These are phyloP conservation scores for Podaxis pistillaris DNA, from an alignment of 768 basidiomycete genomes.

Conservation along the genomic window DNA sequence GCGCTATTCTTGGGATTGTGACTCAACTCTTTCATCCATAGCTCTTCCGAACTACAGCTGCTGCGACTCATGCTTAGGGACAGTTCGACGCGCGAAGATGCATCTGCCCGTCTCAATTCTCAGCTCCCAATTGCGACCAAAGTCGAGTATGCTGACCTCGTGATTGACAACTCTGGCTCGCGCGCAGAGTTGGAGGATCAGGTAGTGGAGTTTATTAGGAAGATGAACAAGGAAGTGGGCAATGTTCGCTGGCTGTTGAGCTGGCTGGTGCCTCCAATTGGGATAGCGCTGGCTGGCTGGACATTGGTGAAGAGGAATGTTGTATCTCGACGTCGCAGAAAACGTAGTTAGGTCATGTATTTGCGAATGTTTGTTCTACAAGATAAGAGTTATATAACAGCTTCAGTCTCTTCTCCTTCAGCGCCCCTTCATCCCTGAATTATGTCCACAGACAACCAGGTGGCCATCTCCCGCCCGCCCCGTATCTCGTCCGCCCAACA, in stretches of 20 bases:
- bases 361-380: constrained; percentile 1
- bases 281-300: constrained; percentile 27
- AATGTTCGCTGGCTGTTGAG: constrained; percentile 54
- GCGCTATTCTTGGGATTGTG: neutral
- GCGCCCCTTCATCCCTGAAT: neutral
- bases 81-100: constrained; percentile 60
- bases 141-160: constrained; percentile 77
- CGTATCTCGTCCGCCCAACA: neutral
- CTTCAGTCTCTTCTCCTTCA: neutral
- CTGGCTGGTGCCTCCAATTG: constrained; percentile 59
- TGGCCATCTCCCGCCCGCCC: neutral
- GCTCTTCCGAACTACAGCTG: constrained; percentile 82
- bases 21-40: constrained; percentile 25
- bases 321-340: neutral
- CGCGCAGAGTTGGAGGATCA: constrained; percentile 59
- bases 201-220: constrained; percentile 46
- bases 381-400: neutral
- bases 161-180: constrained; percentile 88
- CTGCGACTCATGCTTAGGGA: constrained; percentile 81
- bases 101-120: constrained; percentile 69
- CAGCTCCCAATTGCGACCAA: constrained; percentile 83
- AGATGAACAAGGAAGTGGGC: constrained; percentile 45
- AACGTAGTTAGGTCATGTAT: neutral
- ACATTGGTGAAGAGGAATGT: neutral
- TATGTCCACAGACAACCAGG: neutral